These are phyloP conservation scores for Digitaria exilis DNA, from an alignment of 202 grass and related monocot genomes.

Conservation along the genomic window DNA sequence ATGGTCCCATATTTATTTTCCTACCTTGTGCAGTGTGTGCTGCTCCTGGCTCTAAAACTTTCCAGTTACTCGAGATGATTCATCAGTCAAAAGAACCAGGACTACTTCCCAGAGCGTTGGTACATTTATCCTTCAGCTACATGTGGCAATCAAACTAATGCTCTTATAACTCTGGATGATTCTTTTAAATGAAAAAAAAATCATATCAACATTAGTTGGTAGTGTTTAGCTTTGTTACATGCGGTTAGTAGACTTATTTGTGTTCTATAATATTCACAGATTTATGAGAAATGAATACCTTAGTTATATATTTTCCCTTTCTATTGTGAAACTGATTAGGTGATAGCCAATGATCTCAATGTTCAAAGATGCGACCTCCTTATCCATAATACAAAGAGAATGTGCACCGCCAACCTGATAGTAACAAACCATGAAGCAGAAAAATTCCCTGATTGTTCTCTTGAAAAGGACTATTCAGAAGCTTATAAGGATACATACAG, in stretches of 20 bases:
- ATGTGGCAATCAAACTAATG: constrained; percentile 30
- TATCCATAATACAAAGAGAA: constrained; percentile 98
- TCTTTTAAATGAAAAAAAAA: constrained; percentile 27
- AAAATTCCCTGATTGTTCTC: constrained; percentile 70
- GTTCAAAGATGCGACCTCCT: constrained; percentile 91
- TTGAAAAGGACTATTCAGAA: constrained; percentile 38
- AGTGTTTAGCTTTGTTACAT: constrained; percentile 25
- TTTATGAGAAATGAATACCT: not conserved
- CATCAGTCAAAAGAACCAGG: constrained; percentile 64
- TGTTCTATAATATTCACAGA: constrained; percentile 8
- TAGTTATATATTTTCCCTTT: constrained; percentile 27
- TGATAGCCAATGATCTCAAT: constrained; percentile 88
- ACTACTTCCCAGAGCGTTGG: constrained; percentile 72
- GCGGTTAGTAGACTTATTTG: not conserved
- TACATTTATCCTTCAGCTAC: constrained; percentile 31
- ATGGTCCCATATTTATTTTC: not conserved
- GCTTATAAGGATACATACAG: constrained; percentile 14
- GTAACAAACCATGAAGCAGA: constrained; percentile 95
- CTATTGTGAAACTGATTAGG: constrained; percentile 52
- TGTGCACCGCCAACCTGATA: constrained; percentile 85
- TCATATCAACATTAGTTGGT: not conserved
- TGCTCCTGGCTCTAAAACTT: constrained; percentile 93
- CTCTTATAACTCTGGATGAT: constrained; percentile 2
- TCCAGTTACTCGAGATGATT: constrained; percentile 94
- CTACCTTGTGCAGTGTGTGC: constrained; percentile 80